Conservation (phyloP, 768 basidiomycete genomes). For the Boletus sp. region DNA sequence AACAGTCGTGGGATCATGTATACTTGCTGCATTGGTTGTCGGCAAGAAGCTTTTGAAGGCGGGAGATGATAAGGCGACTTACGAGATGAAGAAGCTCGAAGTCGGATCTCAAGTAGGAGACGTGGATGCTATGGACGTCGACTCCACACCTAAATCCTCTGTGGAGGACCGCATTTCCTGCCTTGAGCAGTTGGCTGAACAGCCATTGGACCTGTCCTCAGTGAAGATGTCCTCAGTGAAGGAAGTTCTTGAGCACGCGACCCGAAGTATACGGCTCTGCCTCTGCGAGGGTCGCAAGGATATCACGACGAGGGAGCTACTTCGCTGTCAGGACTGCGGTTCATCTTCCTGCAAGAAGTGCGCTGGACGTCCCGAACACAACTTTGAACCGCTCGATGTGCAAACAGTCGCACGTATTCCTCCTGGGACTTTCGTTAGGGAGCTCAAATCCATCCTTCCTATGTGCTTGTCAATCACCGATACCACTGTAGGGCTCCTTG, state of each 20-base stretch:
- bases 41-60: conserved; percentile 62
- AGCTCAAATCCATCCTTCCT: conserved; percentile 76
- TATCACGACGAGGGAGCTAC: conserved; percentile 64
- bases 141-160: conserved; percentile 24
- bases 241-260: conserved; percentile 60
- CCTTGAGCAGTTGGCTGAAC: conserved; percentile 61
- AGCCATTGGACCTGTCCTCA: conserved; percentile 66
- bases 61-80: conserved; percentile 62
- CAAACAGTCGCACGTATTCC: conserved; percentile 53
- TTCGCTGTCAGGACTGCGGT: conserved; percentile 72
- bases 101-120: conserved; percentile 27
- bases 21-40: conserved; percentile 75
- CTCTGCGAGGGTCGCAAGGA: conserved; percentile 86
- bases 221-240: conserved; percentile 45
- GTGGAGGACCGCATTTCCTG: conserved; percentile 60
- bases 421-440: conserved; percentile 71
- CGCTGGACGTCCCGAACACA: conserved; percentile 89
- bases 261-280: conserved; percentile 75
- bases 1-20: conserved; percentile 89
- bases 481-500: conserved; percentile 50
- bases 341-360: conserved; percentile 81
- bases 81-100: conserved; percentile 58
- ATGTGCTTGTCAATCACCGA: conserved; percentile 72
- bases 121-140: conserved; percentile 49
- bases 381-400: conserved; percentile 54